Conservation (phyloP, 306 rosid genomes). For the Corylus avellana region DNA sequence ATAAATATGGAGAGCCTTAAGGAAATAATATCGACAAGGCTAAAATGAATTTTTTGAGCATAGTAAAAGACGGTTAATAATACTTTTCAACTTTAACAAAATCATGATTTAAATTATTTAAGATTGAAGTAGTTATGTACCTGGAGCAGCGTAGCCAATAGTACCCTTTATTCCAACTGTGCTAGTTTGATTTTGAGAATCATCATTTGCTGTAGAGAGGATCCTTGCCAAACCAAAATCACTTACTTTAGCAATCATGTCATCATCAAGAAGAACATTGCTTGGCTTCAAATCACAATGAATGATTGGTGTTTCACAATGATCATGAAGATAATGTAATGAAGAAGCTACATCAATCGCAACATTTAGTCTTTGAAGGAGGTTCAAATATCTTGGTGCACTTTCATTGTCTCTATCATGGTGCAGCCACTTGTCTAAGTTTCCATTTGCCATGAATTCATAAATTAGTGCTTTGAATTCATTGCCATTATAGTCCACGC, state of each 20-base stretch:
- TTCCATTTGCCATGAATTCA: slow-evolving; percentile 31
- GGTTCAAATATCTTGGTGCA: neutral
- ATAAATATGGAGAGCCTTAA: neutral
- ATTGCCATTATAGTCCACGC: slow-evolving; percentile 20
- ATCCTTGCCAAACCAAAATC: slow-evolving; percentile 39
- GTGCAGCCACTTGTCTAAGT: slow-evolving; percentile 38
- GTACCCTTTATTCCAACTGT: slow-evolving; percentile 26
- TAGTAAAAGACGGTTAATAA: too few species aligned
- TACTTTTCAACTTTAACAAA: too few species aligned
- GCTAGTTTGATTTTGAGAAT: slow-evolving; percentile 1
- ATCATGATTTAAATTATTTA: too few species aligned
- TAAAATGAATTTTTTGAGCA: too few species aligned
- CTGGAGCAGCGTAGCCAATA: slow-evolving; percentile 23
- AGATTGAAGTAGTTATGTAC: neutral
- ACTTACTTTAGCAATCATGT: slow-evolving; percentile 21
- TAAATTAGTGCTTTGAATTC: slow-evolving; percentile 40
- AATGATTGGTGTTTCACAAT: slow-evolving; percentile 2
- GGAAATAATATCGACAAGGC: too few species aligned
- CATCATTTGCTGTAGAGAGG: neutral
- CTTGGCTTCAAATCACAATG: slow-evolving; percentile 32
- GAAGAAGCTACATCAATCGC: slow-evolving; percentile 21
- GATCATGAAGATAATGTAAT: slow-evolving; percentile 22
- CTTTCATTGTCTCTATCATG: neutral
- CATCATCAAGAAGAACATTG: slow-evolving; percentile 21
- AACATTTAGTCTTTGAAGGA: slow-evolving; percentile 30